Percentiles rank a stretch among this genome's conserved stretches.
These are phyloP conservation scores for Penicillium expansum DNA, from an alignment of 2,329 filamentous ascomycete genomes.

Conservation along the genomic window DNA sequence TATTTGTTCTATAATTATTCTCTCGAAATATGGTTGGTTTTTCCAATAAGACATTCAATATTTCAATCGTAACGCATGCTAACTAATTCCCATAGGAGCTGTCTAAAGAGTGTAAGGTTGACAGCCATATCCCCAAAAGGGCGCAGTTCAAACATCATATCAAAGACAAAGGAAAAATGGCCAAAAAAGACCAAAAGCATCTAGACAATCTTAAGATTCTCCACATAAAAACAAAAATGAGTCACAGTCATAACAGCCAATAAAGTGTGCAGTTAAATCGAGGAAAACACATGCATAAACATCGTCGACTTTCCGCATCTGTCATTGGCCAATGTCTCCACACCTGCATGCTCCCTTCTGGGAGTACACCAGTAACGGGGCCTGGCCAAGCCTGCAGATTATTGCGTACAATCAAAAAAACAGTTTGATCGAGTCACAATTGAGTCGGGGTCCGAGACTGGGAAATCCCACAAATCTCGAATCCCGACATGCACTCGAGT, in stretches of 20 bases:
- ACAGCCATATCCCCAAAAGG: neutral
- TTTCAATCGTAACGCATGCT: neutral
- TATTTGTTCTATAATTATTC: neutral
- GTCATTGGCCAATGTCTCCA: slow-evolving; percentile 6
- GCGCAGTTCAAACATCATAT: neutral
- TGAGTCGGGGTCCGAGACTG: neutral
- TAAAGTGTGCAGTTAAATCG: neutral
- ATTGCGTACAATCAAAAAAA: slow-evolving; percentile 1
- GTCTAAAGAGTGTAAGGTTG: slow-evolving; percentile 3
- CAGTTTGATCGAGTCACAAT: neutral
- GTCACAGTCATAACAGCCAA: slow-evolving; percentile 6
- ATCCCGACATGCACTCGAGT: neutral
- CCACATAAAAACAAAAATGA: slow-evolving; percentile 3
- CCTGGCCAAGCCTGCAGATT: neutral
- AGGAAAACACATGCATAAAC: slow-evolving; percentile 2
- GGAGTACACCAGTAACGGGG: neutral
- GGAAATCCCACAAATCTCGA: neutral
- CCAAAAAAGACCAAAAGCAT: too few relatives aligned
- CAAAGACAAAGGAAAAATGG: slow-evolving; percentile 1
- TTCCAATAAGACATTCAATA: neutral
- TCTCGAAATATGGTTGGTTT: neutral
- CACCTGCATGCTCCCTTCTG: neutral
- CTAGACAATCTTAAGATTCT: too few relatives aligned
- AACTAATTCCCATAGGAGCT: neutral
- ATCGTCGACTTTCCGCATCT: slow-evolving; percentile 1